phyloP scores from a whole-genome alignment of 768 basidiomycete genomes.

The Kwoniella sp. region DNA sequence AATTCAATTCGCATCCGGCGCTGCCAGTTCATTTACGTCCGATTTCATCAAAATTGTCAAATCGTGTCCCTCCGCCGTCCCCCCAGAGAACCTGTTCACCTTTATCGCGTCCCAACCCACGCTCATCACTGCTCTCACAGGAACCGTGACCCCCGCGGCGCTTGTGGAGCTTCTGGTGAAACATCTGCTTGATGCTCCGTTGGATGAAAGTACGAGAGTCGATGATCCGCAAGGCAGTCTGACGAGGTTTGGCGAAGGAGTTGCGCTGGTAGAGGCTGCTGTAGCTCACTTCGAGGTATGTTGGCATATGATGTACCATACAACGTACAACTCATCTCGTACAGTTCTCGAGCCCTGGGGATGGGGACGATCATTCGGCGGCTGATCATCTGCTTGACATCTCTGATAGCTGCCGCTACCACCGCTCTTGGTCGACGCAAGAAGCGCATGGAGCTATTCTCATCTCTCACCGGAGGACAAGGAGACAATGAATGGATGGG shows the following conservation, averaged over 20 bases:
- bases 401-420: constrained; percentile 33
- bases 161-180: constrained; percentile 21
- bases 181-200: constrained; percentile 24
- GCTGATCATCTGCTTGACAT: constrained; percentile 11
- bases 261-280: constrained; percentile 40
- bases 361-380: too few relatives aligned
- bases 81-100: constrained; percentile 42
- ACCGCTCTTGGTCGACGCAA: constrained; percentile 29
- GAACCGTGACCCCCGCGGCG: constrained; percentile 9
- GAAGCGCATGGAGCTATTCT: constrained; percentile 22
- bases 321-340: not conserved
- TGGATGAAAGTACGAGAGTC: constrained; percentile 27
- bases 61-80: constrained; percentile 21
- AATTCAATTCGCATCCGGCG: constrained; percentile 27
- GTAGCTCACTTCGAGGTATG: constrained; percentile 33
- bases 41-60: constrained; percentile 34
- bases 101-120: constrained; percentile 33
- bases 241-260: constrained; percentile 48
- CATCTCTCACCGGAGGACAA: constrained; percentile 31
- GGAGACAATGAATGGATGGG: constrained; percentile 48
- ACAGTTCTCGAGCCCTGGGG: too few relatives aligned
- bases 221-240: constrained; percentile 54
- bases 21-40: constrained; percentile 21
- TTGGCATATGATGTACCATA: not conserved
- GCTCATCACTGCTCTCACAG: constrained; percentile 24